phyloP scores from a whole-genome alignment of 768 basidiomycete species.

The Collybiopsis confluens region DNA sequence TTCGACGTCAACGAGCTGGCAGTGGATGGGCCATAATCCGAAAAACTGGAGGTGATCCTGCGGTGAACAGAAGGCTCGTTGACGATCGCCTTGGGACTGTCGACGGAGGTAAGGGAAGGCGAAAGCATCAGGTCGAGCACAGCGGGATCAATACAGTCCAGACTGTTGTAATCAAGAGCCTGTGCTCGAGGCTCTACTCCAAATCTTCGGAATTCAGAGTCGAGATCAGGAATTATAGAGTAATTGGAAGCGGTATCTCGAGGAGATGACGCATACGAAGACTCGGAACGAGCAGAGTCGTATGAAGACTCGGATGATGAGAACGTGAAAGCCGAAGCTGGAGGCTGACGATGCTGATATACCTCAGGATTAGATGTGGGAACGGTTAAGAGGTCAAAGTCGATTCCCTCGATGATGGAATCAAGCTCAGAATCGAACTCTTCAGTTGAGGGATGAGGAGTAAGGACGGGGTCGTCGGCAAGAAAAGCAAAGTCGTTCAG shows the following conservation, averaged over 20 bases:
- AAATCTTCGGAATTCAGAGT: slow-evolving; percentile 68
- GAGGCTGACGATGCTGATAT: slow-evolving; percentile 60
- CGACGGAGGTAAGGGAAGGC: slow-evolving; percentile 44
- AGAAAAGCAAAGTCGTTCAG: slow-evolving; percentile 63
- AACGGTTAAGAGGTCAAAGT: slow-evolving; percentile 58
- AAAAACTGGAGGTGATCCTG: slow-evolving; percentile 39
- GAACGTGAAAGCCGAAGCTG: slow-evolving; percentile 74
- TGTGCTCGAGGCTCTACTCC: slow-evolving; percentile 43
- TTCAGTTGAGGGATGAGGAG: slow-evolving; percentile 77
- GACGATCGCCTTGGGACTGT: slow-evolving; percentile 23
- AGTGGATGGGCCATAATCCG: slow-evolving; percentile 59
- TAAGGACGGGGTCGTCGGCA: slow-evolving; percentile 59
- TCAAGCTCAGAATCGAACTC: slow-evolving; percentile 82
- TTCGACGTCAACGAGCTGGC: slow-evolving; percentile 42
- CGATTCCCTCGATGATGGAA: slow-evolving; percentile 58
- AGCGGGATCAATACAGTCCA: slow-evolving; percentile 33
- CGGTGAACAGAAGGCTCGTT: slow-evolving; percentile 36
- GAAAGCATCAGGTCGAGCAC: slow-evolving; percentile 56
- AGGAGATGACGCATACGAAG: slow-evolving; percentile 61
- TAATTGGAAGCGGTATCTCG: slow-evolving; percentile 41
- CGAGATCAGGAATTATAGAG: slow-evolving; percentile 60
- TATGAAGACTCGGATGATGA: slow-evolving; percentile 70
- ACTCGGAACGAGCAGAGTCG: slow-evolving; percentile 68
- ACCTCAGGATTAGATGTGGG: slow-evolving; percentile 44
- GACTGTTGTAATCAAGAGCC: slow-evolving; percentile 16